These are phyloP conservation scores for Gleditsia sinensis DNA, from an alignment of 306 rosid species.

Conservation along the genomic window DNA sequence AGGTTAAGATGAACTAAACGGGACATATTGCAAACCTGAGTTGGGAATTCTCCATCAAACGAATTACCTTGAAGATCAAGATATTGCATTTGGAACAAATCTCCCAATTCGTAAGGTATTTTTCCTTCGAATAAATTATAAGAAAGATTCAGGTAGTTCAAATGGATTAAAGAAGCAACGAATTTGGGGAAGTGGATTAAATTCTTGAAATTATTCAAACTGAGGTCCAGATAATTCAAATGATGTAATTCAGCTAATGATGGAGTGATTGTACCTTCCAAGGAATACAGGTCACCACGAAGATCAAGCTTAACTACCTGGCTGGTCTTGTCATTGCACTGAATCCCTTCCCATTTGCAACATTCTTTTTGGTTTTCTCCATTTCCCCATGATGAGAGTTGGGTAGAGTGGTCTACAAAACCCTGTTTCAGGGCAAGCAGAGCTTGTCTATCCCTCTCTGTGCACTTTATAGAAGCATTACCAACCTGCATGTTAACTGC, in stretches of 20 bases:
- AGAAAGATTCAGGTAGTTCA: neutral
- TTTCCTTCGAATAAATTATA: neutral
- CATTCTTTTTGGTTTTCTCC: neutral
- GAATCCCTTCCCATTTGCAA: neutral
- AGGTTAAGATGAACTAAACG: neutral
- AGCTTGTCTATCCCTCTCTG: neutral
- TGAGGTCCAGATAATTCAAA: neutral
- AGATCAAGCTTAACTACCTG: neutral
- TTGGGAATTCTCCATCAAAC: no score
- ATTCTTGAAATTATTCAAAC: neutral
- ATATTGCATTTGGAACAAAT: neutral
- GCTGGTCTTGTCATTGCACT: neutral
- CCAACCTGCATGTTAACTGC: neutral
- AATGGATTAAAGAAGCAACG: neutral
- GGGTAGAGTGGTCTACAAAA: neutral
- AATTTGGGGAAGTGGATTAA: neutral
- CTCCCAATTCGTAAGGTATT: neutral
- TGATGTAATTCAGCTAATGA: neutral
- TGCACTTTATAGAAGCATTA: neutral
- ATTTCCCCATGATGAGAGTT: neutral
- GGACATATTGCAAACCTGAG: no score
- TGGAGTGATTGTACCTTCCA: neutral
- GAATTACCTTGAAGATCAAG: no score
- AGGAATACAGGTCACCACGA: accelerated
- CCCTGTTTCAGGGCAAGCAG: neutral